phyloP scores from a whole-genome alignment of 1,284 basidiomycete species.

The Ustilago loliicola region DNA sequence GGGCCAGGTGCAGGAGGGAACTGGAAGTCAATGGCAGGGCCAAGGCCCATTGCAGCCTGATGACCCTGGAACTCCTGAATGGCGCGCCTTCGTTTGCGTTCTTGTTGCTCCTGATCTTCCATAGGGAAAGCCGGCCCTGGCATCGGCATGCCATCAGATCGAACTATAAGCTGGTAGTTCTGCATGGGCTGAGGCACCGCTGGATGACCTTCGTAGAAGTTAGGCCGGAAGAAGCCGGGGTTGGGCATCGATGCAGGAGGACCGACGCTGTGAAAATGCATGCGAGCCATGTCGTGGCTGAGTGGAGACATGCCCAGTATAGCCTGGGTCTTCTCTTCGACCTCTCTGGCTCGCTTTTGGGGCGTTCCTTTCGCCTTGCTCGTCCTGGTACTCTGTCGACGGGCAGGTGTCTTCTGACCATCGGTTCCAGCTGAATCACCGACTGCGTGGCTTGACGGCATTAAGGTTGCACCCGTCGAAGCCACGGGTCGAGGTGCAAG shows the following conservation, averaged over 20 bases:
- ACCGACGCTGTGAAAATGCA: constrained; percentile 33
- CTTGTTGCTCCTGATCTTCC: constrained; percentile 21
- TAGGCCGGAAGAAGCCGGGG: constrained; percentile 22
- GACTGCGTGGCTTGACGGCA: not conserved
- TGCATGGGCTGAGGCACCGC: constrained; percentile 12
- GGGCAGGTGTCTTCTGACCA: constrained; percentile 7
- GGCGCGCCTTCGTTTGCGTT: constrained; percentile 38
- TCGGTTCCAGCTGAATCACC: not conserved
- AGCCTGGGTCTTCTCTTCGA: constrained; percentile 14
- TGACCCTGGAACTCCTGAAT: constrained; percentile 7
- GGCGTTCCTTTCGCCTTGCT: constrained; percentile 27
- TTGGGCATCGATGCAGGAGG: constrained; percentile 10
- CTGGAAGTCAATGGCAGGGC: constrained; percentile 29
- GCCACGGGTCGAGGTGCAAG: constrained; percentile 11
- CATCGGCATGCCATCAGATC: constrained; percentile 5
- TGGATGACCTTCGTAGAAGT: constrained; percentile 14
- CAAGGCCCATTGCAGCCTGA: constrained; percentile 25
- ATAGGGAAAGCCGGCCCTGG: not conserved
- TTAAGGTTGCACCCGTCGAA: not conserved
- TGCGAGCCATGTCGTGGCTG: constrained; percentile 40
- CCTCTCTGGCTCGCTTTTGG: constrained; percentile 37
- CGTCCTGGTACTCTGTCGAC: constrained; percentile 22
- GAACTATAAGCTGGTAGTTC: constrained; percentile 9
- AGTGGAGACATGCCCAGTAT: constrained; percentile 40
- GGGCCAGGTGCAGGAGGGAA: constrained; percentile 10